These are phyloP conservation scores for Globisporangium heterothallicum DNA, from an alignment of 352 stramenopile species.

Conservation along the genomic window DNA sequence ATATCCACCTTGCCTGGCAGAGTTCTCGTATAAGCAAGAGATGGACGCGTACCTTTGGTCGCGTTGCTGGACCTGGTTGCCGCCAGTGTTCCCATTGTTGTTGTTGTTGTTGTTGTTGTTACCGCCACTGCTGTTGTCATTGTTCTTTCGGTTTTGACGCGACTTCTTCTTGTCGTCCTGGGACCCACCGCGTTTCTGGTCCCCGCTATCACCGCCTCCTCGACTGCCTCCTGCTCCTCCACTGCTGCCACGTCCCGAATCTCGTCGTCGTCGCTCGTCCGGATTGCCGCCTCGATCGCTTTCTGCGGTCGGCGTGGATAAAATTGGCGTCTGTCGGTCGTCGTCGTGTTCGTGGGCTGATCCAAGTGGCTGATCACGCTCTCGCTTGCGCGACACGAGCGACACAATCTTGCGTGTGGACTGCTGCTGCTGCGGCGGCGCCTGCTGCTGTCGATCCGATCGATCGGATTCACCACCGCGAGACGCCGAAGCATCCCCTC, in stretches of 20 bases:
- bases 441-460: conserved; percentile 1
- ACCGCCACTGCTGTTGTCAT: conserved; percentile 9
- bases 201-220: conserved; percentile 12
- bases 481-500: background rate
- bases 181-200: conserved; percentile 14
- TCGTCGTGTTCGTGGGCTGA: conserved; percentile 12
- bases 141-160: conserved; percentile 30
- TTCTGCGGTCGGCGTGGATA: background rate
- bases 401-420: conserved; percentile 69
- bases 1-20: background rate
- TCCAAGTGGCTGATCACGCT: conserved; percentile 31
- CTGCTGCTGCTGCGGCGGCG: background rate
- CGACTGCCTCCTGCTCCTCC: conserved; percentile 1
- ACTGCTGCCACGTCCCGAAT: conserved; percentile 4
- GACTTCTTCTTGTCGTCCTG: conserved; percentile 53
- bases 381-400: conserved; percentile 69
- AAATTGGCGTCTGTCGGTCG: background rate
- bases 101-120: conserved; percentile 16
- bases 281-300: conserved; percentile 1
- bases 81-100: too few species aligned
- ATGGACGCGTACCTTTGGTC: conserved; percentile 45
- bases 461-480: conserved; percentile 8
- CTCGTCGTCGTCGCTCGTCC: conserved; percentile 9
- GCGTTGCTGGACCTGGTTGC: conserved; percentile 25
- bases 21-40: background rate